These are phyloP conservation scores for Kluyveromyces marxianus DNA, from an alignment of 1,139 yeast species.

Conservation along the genomic window DNA sequence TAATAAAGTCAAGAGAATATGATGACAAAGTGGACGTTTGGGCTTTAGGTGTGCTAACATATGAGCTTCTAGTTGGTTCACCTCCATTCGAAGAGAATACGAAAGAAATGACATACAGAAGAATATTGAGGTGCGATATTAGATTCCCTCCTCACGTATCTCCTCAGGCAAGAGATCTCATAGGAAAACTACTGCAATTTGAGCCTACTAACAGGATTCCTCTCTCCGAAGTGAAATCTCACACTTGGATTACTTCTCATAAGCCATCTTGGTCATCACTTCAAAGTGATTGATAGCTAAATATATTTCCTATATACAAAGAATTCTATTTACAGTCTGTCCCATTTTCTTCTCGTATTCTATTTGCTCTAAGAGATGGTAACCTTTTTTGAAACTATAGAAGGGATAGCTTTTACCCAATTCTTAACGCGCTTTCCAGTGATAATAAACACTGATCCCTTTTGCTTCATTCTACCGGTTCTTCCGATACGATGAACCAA, in stretches of 20 bases:
- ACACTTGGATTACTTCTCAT: slow-evolving; percentile 78
- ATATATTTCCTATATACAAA: background rate
- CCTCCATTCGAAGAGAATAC: slow-evolving; percentile 88
- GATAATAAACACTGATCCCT: slow-evolving; percentile 80
- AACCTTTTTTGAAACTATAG: slow-evolving; percentile 46
- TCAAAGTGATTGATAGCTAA: background rate
- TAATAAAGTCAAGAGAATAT: slow-evolving; percentile 79
- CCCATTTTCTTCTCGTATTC: background rate
- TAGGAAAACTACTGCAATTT: slow-evolving; percentile 47
- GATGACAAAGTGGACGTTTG: slow-evolving; percentile 79
- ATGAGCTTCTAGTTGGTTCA: slow-evolving; percentile 78
- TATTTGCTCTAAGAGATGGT: slow-evolving; percentile 13
- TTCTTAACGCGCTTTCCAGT: slow-evolving; percentile 54
- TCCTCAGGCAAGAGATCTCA: slow-evolving; percentile 71
- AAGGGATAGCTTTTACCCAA: slow-evolving; percentile 82
- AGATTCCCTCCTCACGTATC: slow-evolving; percentile 64
- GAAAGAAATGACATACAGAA: slow-evolving; percentile 64
- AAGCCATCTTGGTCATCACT: slow-evolving; percentile 40
- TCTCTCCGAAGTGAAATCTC: slow-evolving; percentile 54
- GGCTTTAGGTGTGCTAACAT: slow-evolving; percentile 85
- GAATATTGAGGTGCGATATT: slow-evolving; percentile 72
- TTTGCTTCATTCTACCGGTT: slow-evolving; percentile 86
- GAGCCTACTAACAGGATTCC: slow-evolving; percentile 62
- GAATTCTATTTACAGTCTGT: background rate
- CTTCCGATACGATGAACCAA: slow-evolving; percentile 88